Conservation (phyloP, 176 grass and related monocot genomes). For the Poa annua region DNA sequence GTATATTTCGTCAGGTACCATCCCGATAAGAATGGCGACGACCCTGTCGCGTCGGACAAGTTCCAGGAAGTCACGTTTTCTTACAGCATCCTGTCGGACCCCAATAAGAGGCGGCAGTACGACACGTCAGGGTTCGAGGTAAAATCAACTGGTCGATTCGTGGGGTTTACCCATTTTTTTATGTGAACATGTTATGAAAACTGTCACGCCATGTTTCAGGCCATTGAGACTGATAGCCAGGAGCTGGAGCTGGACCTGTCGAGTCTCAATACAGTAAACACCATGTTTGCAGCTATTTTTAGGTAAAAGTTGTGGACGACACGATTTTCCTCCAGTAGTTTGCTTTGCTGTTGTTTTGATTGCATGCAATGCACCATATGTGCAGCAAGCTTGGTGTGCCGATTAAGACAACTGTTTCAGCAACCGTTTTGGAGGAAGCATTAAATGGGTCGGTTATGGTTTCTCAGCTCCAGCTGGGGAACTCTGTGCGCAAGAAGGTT, state of each 20-base stretch:
- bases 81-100: conserved; percentile 88
- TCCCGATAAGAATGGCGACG: conserved; percentile 96
- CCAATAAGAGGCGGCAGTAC: conserved; percentile 82
- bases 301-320: conserved; percentile 54
- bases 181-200: not conserved
- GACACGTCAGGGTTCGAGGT: conserved; percentile 94
- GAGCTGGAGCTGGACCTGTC: conserved; percentile 98
- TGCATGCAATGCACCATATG: not conserved
- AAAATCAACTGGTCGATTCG: conserved; percentile 13
- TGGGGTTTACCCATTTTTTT: not conserved
- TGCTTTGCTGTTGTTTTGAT: conserved; percentile 20
- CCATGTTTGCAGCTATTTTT: conserved; percentile 97
- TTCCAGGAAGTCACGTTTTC: conserved; percentile 98
- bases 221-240: conserved; percentile 85
- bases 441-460: conserved; percentile 81
- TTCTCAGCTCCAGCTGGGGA: conserved; percentile 75
- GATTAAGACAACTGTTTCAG: conserved; percentile 97
- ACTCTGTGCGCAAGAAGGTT: conserved; percentile 79
- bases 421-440: conserved; percentile 95
- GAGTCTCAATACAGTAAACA: conserved; percentile 93
- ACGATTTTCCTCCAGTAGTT: conserved; percentile 13
- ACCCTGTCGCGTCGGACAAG: conserved; percentile 74
- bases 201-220: conserved; percentile 49
- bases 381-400: conserved; percentile 96
- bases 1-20: conserved; percentile 65